Evolutionary conservation across 495 filamentous ascomycete species (phyloP).

Genomic region (Neurospora sp.): DNA sequence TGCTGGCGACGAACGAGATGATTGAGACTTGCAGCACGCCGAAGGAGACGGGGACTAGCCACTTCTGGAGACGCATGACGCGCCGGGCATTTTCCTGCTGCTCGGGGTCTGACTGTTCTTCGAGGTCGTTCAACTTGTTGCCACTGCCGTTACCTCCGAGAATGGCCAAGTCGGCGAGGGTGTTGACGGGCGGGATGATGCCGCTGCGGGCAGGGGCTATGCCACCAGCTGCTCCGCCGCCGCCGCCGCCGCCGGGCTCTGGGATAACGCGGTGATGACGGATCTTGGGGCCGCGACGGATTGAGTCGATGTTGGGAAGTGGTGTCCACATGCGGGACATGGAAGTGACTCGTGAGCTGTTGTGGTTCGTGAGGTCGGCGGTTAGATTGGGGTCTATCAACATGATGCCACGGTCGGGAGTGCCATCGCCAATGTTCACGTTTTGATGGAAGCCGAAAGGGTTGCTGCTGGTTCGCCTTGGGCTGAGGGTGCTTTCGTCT

Average conservation of each 20-base stretch:
- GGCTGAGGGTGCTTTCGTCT: neutral
- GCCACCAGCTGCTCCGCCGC: neutral
- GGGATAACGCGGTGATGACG: conserved; percentile 6
- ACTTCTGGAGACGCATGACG: neutral
- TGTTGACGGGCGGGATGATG: neutral
- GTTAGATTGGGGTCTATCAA: neutral
- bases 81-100: neutral
- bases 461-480: neutral
- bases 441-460: neutral
- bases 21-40: conserved; percentile 6
- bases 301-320: conserved; percentile 1
- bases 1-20: conserved; percentile 6
- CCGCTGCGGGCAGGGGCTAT: neutral
- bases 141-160: neutral
- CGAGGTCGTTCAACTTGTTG: neutral
- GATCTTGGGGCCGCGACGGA: conserved; percentile 10
- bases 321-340: neutral
- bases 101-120: neutral
- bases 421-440: neutral
- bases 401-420: neutral
- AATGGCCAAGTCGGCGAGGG: neutral
- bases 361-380: neutral
- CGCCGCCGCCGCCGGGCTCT: neutral
- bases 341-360: neutral
- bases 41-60: neutral